phyloP scores from a whole-genome alignment of 768 basidiomycete genomes.

The Termitomyces sp. region DNA sequence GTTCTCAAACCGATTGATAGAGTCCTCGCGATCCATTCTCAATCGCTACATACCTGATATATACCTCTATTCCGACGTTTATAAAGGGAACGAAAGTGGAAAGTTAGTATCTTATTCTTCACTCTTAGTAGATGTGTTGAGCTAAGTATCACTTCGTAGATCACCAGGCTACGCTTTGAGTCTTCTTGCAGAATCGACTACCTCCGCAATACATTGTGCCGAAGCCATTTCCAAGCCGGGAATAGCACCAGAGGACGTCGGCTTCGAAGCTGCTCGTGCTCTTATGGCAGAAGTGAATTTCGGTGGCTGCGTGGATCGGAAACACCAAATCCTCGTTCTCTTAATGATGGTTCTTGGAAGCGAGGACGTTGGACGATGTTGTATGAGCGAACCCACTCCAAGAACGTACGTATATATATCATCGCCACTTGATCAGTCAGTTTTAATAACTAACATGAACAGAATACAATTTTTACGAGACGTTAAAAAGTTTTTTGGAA shows the following conservation, averaged over 20 bases:
- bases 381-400: slow-evolving; percentile 77
- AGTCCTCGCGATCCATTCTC: slow-evolving; percentile 84
- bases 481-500: slow-evolving; percentile 76
- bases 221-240: slow-evolving; percentile 84
- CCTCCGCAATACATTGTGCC: slow-evolving; percentile 79
- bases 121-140: neutral
- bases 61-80: slow-evolving; percentile 97
- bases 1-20: slow-evolving; percentile 97
- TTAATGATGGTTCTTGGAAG: slow-evolving; percentile 95
- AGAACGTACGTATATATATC: slow-evolving; percentile 57
- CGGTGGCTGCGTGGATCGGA: slow-evolving; percentile 89
- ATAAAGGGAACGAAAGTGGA: slow-evolving; percentile 95
- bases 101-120: slow-evolving; percentile 52
- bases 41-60: slow-evolving; percentile 98
- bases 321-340: slow-evolving; percentile 82
- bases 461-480: slow-evolving; percentile 94
- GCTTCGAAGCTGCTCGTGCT: slow-evolving; percentile 70
- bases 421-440: neutral
- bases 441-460: slow-evolving; percentile 6
- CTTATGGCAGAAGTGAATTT: slow-evolving; percentile 73
- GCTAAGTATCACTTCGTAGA: slow-evolving; percentile 32
- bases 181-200: slow-evolving; percentile 88
- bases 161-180: slow-evolving; percentile 95
- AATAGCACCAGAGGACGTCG: slow-evolving; percentile 89
- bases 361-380: slow-evolving; percentile 90